Evolutionary conservation across 2,329 filamentous ascomycete species (phyloP), one percentile per base, ranked within the genome.

Genomic region (Zymoseptoria ardabiliae): DNA sequence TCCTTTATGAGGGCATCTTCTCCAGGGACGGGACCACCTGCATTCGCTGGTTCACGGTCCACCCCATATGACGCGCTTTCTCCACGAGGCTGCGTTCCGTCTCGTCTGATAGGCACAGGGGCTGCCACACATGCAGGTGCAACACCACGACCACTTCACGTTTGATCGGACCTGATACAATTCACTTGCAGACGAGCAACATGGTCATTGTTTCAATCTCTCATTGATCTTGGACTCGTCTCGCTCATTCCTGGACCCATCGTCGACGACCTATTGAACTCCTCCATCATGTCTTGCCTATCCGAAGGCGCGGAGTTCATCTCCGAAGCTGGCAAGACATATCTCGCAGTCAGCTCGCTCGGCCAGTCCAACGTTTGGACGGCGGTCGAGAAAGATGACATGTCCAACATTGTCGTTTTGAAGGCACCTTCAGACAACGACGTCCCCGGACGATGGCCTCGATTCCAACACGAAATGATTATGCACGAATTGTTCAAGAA

Each of bases 401-500:
- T 58, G 23, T 51, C 54, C 13, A 63, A 68, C 11, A 59, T 70
- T 28, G 63, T 69, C 19, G 62, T 71, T 6, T 58, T 71, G 52
- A 71, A 71, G 55, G 60, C 65, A 13, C 69, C 69, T 1, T 63
- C 61, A 21, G 54, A 57, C 9, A 57, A 64, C 28, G 68, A 69
- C 53, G 57, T 49, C 1, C 55, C 56, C 8, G 52, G 59, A 56
- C 53, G 54, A 55, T 70, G 63, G 62, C 68, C 68, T 1, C 51
- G 57, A 5, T 70, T 71, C 56, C 61, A 65, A 28, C 62, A 68
- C 23, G 69, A 71, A 53, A 69, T 71, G 66, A 63, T 68, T 53
- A 70, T 71, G 65, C 69, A 71, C 53, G 67, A 70, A 59, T 57
- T 71, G 7, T 62, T 70, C 57, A 70, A 69, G 48, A 63, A 64